Evolutionary conservation across 2,329 filamentous ascomycete genomes (phyloP).

Genomic region (Aspergillus fructus): DNA sequence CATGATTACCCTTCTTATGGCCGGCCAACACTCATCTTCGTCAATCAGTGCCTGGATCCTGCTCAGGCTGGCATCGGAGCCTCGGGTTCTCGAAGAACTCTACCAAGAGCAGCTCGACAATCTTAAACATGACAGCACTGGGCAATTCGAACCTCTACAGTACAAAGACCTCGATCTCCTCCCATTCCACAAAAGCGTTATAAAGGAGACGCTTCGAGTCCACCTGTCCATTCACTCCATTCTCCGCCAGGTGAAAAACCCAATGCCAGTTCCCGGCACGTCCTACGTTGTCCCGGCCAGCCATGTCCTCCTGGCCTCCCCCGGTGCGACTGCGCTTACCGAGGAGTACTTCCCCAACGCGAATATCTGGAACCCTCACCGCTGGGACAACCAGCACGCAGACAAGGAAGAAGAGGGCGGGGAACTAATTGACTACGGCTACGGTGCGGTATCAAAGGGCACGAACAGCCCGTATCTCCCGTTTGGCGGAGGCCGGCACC

Average conservation of each 20-base stretch:
- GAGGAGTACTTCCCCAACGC: constrained; percentile 63
- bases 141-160: constrained; percentile 54
- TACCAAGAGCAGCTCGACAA: constrained; percentile 64
- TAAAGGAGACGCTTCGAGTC: constrained; percentile 71
- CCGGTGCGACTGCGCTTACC: constrained; percentile 63
- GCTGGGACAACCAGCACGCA: constrained; percentile 51
- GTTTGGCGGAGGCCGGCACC: constrained; percentile 70
- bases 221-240: constrained; percentile 73
- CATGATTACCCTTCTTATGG: constrained; percentile 86
- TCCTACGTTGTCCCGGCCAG: constrained; percentile 73
- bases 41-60: constrained; percentile 77
- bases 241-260: constrained; percentile 69
- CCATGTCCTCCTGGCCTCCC: constrained; percentile 78
- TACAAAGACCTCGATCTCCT: constrained; percentile 62
- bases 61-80: constrained; percentile 68
- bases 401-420: constrained; percentile 45
- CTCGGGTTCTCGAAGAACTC: constrained; percentile 68
- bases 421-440: constrained; percentile 62
- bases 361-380: constrained; percentile 60
- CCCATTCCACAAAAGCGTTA: constrained; percentile 61
- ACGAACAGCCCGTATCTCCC: constrained; percentile 65
- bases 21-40: constrained; percentile 77
- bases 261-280: constrained; percentile 54
- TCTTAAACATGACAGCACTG: constrained; percentile 37
- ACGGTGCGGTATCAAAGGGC: constrained; percentile 61